Percentiles rank a stretch among this genome's conserved stretches.
These are phyloP conservation scores for Ceriops zippeliana DNA, from an alignment of 345 rosid species.

Conservation along the genomic window DNA sequence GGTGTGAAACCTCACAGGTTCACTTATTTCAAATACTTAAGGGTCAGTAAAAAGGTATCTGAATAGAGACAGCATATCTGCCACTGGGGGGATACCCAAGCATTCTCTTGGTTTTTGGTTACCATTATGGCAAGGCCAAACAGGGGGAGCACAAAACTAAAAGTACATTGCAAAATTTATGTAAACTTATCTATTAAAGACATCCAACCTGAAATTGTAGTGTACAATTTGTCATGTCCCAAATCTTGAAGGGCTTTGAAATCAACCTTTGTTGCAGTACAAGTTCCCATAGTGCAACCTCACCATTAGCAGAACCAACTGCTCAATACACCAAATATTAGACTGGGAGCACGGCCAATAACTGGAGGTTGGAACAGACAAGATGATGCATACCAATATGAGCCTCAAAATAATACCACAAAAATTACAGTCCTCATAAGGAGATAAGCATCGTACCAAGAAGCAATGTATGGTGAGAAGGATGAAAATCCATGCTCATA, in stretches of 20 bases:
- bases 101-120: background rate
- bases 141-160: background rate
- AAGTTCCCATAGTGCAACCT: slow-evolving; percentile 81
- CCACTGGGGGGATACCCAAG: background rate
- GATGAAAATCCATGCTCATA: slow-evolving; percentile 91
- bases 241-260: slow-evolving; percentile 68
- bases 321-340: slow-evolving; percentile 36
- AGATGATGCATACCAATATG: background rate
- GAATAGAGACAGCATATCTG: background rate
- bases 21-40: slow-evolving; percentile 11
- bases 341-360: background rate
- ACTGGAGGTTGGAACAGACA: background rate
- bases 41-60: background rate
- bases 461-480: slow-evolving; percentile 58
- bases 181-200: background rate
- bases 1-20: background rate
- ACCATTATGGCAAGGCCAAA: background rate
- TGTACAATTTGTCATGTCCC: slow-evolving; percentile 56
- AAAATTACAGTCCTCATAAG: background rate
- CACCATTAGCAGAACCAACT: slow-evolving; percentile 83
- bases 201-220: slow-evolving; percentile 59
- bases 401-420: background rate
- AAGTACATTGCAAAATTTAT: background rate
- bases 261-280: slow-evolving; percentile 54
- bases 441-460: slow-evolving; percentile 53